Conservation (phyloP, 768 basidiomycete genomes). For the Termitomyces sp. region DNA sequence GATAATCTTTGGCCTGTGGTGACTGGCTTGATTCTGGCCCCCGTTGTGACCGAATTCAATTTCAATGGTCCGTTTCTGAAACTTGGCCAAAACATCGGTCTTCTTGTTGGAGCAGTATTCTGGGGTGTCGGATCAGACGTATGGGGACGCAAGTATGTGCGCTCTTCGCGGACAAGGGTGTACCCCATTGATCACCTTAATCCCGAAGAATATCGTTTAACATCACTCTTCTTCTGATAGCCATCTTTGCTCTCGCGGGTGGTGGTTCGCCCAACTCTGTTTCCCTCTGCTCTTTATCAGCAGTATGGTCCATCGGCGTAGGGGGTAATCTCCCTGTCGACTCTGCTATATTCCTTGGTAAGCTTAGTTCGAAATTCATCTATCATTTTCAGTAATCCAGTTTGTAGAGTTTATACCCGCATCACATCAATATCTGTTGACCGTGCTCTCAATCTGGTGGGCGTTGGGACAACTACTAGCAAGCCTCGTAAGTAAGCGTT, state of each 20-base stretch:
- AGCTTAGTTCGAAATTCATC: constrained; percentile 11
- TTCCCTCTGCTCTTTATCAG: constrained; percentile 50
- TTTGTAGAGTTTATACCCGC: constrained; percentile 63
- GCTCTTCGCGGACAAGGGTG: constrained; percentile 9
- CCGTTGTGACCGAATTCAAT: neutral
- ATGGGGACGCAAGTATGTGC: constrained; percentile 57
- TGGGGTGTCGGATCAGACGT: neutral
- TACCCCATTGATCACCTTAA: neutral
- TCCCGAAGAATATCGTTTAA: constrained; percentile 59
- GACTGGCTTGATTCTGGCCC: neutral
- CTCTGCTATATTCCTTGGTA: constrained; percentile 73
- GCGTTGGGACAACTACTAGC: constrained; percentile 71
- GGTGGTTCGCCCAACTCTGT: constrained; percentile 57
- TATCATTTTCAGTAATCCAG: neutral
- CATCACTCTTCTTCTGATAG: constrained; percentile 65
- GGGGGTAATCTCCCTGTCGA: constrained; percentile 72
- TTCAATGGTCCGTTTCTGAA: neutral
- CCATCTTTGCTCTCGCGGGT: constrained; percentile 62
- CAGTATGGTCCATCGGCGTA: constrained; percentile 65
- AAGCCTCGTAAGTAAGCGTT: constrained; percentile 29
- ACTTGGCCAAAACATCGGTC: neutral
- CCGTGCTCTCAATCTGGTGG: constrained; percentile 80
- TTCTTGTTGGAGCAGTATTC: neutral
- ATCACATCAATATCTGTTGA: constrained; percentile 73
- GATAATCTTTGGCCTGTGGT: constrained; percentile 73